Evolutionary conservation across 495 filamentous ascomycete genomes (phyloP), one percentile per base, ranked within the genome.

Genomic region (Penicillium silybi): DNA sequence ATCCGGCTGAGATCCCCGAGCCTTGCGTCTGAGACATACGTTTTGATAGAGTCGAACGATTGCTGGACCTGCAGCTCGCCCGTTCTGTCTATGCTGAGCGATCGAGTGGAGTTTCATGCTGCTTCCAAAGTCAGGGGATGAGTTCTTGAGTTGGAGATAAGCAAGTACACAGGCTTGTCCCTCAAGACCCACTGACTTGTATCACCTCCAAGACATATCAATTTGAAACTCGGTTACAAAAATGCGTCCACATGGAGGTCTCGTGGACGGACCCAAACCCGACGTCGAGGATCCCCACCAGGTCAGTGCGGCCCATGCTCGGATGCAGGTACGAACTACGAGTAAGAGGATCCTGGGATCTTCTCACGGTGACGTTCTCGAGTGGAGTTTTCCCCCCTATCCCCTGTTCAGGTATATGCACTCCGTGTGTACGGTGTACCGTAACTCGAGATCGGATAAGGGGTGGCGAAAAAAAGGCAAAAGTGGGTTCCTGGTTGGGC

Each of bases 231-330:
- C 34, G 19, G 22, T 29, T 27, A 39, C 26, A 27, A 42, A 48
- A 52, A 48, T 38, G 39, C 27, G 46, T 51, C 52, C 61, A 64
- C 58, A 64, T 64, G 61, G 61, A 61, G 48, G 61, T 61, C 61
- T 64, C 61, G 58, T 64, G 58, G 61, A 45, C 44, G 58, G 61
- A 45, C 44, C n/a, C 38, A 20, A 26, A 18, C 16, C 38, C 35
- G 16, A 17, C 17, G 29, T 20, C 34, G 11, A 16, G 10, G 38
- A 20, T 41, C 38, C 19, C 53, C 53, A 55, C 53, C 42, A 15
- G 27, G 56, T 58, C 56, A 54, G 51, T 60, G 57, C 57, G 57
- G 50, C 46, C 49, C 53, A 32, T 41, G 34, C 38, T 56, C 41
- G 40, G 48, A 43, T 46, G 50, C 50, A 52, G 50, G 50, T 52